phyloP scores from a whole-genome alignment of 2,329 filamentous ascomycete genomes.

The Arthrobotrys megalospora region DNA sequence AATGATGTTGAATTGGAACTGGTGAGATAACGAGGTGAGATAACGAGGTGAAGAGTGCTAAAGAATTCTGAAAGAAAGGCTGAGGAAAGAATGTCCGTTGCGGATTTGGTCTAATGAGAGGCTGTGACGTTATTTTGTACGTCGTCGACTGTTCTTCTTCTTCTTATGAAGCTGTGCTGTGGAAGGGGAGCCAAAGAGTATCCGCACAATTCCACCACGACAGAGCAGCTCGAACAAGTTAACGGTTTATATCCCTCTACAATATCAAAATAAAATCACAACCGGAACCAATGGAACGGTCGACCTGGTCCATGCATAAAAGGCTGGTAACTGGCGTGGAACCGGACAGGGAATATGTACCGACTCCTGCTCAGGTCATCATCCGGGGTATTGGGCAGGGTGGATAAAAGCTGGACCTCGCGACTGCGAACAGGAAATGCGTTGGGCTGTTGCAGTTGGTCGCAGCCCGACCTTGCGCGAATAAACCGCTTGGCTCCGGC shows the following conservation, averaged over 20 bases:
- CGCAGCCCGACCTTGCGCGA: slow-evolving; percentile 7
- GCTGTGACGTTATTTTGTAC: neutral
- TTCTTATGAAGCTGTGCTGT: neutral
- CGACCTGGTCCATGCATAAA: slow-evolving; percentile 30
- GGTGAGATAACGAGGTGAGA: slow-evolving; percentile 3
- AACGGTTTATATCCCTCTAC: slow-evolving; percentile 15
- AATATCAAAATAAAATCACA: slow-evolving; percentile 29
- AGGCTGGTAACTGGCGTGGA: slow-evolving; percentile 23
- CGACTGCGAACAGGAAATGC: slow-evolving; percentile 49
- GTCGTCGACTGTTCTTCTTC: neutral
- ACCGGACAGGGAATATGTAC: slow-evolving; percentile 31
- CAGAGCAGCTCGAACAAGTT: neutral
- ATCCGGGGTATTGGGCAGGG: slow-evolving; percentile 34
- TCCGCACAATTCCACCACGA: neutral
- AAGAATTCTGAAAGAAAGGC: neutral
- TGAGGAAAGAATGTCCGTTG: neutral
- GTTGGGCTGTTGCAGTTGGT: slow-evolving; percentile 53
- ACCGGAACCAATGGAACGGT: slow-evolving; percentile 21
- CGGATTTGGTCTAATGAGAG: neutral
- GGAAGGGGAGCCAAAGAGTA: neutral
- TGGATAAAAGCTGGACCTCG: slow-evolving; percentile 5
- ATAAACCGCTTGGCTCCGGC: slow-evolving; percentile 38
- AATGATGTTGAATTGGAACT: slow-evolving; percentile 3
- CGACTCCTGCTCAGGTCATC: slow-evolving; percentile 40
- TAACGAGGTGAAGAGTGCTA: slow-evolving; percentile 6